phyloP scores from a whole-genome alignment of 2,329 filamentous ascomycete species.

The Onygenales sp. region DNA sequence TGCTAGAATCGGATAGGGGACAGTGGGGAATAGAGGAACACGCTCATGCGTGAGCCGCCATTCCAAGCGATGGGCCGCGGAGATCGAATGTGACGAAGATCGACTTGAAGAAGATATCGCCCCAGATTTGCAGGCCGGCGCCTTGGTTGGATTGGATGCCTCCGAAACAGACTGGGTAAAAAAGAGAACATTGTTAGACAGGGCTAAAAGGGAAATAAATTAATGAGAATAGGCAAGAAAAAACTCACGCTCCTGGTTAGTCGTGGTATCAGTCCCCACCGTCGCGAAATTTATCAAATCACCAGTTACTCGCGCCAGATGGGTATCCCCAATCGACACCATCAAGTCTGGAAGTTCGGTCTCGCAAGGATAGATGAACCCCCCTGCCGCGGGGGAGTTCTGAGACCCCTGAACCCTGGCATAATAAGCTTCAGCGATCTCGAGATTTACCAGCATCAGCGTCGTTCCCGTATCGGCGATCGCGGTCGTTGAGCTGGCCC shows the following conservation, averaged over 20 bases:
- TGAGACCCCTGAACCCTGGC: conserved; percentile 42
- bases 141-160: conserved; percentile 51
- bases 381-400: conserved; percentile 33
- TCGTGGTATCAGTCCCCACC: conserved; percentile 35
- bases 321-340: conserved; percentile 43
- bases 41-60: conserved; percentile 35
- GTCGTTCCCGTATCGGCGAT: conserved; percentile 63
- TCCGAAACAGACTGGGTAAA: conserved; percentile 43
- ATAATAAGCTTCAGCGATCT: conserved; percentile 54
- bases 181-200: conserved; percentile 9
- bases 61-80: conserved; percentile 39
- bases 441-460: conserved; percentile 50
- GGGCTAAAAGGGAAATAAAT: background rate
- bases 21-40: background rate
- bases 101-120: conserved; percentile 52
- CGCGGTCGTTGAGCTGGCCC: conserved; percentile 28
- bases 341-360: conserved; percentile 44
- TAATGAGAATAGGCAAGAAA: background rate
- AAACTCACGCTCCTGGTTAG: conserved; percentile 29
- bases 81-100: conserved; percentile 52
- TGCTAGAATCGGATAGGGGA: too few relatives aligned
- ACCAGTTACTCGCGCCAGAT: conserved; percentile 46
- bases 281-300: conserved; percentile 47
- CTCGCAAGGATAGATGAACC: conserved; percentile 51
- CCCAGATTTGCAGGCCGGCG: conserved; percentile 47